Conservation (phyloP, 78 protist genomes). For the Capsaspora owczarzaki region DNA sequence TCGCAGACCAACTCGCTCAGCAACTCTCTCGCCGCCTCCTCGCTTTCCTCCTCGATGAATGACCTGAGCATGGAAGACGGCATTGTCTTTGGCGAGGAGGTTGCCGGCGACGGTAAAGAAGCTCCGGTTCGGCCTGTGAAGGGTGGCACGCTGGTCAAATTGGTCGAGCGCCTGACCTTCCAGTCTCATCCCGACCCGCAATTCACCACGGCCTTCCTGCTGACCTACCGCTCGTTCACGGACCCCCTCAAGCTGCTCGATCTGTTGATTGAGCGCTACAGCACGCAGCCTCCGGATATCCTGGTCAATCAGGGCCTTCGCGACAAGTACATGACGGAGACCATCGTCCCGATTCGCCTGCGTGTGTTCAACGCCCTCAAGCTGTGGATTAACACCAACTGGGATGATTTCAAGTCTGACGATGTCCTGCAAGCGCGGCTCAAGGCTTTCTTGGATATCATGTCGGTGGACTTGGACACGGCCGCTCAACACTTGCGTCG, state of each 20-base stretch:
- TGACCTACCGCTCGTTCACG: neutral
- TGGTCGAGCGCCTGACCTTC: slow-evolving; percentile 13
- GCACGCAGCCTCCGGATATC: neutral
- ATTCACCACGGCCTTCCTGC: neutral
- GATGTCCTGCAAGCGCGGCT: neutral
- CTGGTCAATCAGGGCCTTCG: neutral
- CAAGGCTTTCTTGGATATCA: neutral
- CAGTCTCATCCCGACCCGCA: neutral
- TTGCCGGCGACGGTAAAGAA: no score
- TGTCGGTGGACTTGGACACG: neutral
- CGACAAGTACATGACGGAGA: neutral
- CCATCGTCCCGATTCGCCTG: neutral
- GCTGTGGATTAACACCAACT: neutral
- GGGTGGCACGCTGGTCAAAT: neutral
- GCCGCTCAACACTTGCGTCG: slow-evolving; percentile 11
- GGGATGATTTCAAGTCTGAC: neutral
- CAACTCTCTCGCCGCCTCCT: no score
- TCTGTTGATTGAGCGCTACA: neutral
- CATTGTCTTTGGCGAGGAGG: no score
- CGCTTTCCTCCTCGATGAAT: no score
- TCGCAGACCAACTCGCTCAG: no score
- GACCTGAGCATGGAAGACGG: no score
- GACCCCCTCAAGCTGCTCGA: neutral
- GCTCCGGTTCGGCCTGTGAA: neutral
- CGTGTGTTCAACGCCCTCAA: slow-evolving; percentile 11